Evolutionary conservation across 2,329 filamentous ascomycete species (phyloP), one percentile per base, ranked within the genome.

Genomic region (Scorias spongiosa): DNA sequence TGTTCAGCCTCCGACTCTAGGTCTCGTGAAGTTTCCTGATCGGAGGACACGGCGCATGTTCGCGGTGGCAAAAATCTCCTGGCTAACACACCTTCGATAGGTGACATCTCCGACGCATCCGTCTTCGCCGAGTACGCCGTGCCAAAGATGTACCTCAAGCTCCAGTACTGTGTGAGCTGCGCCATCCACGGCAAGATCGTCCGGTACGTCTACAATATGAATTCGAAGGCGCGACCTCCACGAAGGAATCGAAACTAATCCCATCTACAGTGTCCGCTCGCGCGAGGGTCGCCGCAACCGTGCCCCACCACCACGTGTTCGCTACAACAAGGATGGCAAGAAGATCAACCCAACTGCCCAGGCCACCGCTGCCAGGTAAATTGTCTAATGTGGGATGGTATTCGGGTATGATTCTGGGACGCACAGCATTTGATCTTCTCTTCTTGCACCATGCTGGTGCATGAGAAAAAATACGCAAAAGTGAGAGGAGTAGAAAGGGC

Each of bases 111-210:
- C 58, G 91, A 98, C 70, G 91, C 93, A 66, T 96, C 91, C 65
- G 91, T 98, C 72, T 98, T 96, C 75, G 71, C 84, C 65, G 91
- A 98, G 77, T 98, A 98, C 80, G 88, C 87, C 61, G 89, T 98
- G 66, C 91, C 91, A 74, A 98, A 98, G 85, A 98, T 98, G 93
- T 98, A 98, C 85, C 78, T 98, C 75, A 98, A 98, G 84, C 83
- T 98, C 70, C 91, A 98, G 78, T 98, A 98, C 86, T 98, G 91
- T 72, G 91, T 98, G 67, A 96, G 89, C 72, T 98, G 91, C 75
- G 91, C 91, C 66, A 98, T 98, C 60, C 91, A 98, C 80, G 91
- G 91, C 80, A 98, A 98, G 84, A 98, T 98, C 71, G 93, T 98
- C 73, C 89, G 91, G 89, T 96, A 91, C 72, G 88, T 79, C 68